A percentile compares a stretch with the other conserved stretches of the same genome.
Evolutionary conservation across 1,284 basidiomycete genomes (phyloP).

Genomic region (Puccinia coronata): DNA sequence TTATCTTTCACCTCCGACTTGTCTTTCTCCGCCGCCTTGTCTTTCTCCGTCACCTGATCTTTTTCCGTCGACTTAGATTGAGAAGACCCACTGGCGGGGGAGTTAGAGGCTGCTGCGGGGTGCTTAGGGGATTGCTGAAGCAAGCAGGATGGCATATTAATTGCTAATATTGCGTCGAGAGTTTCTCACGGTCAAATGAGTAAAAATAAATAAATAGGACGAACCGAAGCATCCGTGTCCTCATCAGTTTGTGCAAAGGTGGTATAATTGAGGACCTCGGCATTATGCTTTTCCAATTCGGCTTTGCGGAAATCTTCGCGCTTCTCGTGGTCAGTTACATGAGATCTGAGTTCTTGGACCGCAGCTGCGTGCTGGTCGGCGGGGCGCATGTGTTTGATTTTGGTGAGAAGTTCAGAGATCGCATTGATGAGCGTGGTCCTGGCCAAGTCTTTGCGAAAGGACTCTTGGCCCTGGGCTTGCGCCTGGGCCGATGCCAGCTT

Average conservation of each 20-base stretch:
- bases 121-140: slow-evolving; percentile 60
- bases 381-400: slow-evolving; percentile 62
- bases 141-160: not conserved
- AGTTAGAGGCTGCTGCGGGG: slow-evolving; percentile 61
- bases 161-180: not conserved
- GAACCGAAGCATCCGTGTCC: slow-evolving; percentile 57
- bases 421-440: slow-evolving; percentile 78
- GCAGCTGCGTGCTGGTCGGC: slow-evolving; percentile 51
- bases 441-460: slow-evolving; percentile 69
- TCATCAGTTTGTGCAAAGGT: slow-evolving; percentile 60
- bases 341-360: slow-evolving; percentile 55
- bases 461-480: slow-evolving; percentile 75
- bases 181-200: too few relatives aligned
- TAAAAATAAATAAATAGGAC: slow-evolving; percentile 56
- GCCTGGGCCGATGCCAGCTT: too few relatives aligned
- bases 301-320: slow-evolving; percentile 64
- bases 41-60: slow-evolving; percentile 62
- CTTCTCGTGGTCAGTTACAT: slow-evolving; percentile 60
- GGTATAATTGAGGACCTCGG: slow-evolving; percentile 63
- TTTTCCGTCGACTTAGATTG: slow-evolving; percentile 53
- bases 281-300: slow-evolving; percentile 63
- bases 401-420: slow-evolving; percentile 73
- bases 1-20: too few relatives aligned
- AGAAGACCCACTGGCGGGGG: slow-evolving; percentile 56
- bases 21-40: too few relatives aligned